Evolutionary conservation across 768 basidiomycete genomes (phyloP).

Genomic region (Tephrocybe sp.): DNA sequence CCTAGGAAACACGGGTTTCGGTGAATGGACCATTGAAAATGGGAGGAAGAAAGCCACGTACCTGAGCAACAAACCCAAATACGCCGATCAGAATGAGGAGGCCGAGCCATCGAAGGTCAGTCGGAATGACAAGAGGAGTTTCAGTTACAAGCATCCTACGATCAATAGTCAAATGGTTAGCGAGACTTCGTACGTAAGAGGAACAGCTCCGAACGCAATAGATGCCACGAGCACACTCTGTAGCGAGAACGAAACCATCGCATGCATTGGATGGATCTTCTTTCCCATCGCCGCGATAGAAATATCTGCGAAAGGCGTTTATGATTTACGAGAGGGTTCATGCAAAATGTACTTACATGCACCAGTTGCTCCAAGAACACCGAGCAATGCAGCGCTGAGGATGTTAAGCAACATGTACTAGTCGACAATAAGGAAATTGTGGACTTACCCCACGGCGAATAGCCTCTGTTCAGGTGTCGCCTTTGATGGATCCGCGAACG

Average conservation of each 20-base stretch:
- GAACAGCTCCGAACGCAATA: slow-evolving; percentile 36
- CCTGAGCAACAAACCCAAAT: slow-evolving; percentile 54
- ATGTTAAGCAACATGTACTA: neutral
- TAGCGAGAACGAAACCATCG: slow-evolving; percentile 64
- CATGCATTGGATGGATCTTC: slow-evolving; percentile 73
- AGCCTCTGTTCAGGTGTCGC: slow-evolving; percentile 43
- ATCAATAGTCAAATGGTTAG: too few species aligned
- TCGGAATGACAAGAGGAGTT: slow-evolving; percentile 47
- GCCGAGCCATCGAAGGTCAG: slow-evolving; percentile 40
- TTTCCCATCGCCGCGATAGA: slow-evolving; percentile 64
- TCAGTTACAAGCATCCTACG: slow-evolving; percentile 39
- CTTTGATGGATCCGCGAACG: slow-evolving; percentile 26
- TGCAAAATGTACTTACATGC: slow-evolving; percentile 54
- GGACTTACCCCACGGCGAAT: slow-evolving; percentile 18
- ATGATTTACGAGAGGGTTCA: too few species aligned
- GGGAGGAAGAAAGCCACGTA: slow-evolving; percentile 56
- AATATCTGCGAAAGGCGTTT: slow-evolving; percentile 2
- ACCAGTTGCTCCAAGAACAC: slow-evolving; percentile 64
- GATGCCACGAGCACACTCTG: slow-evolving; percentile 46
- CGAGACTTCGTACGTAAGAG: too few species aligned
- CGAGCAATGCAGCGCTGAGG: slow-evolving; percentile 29
- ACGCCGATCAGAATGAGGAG: slow-evolving; percentile 51
- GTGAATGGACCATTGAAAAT: neutral
- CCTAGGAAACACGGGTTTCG: slow-evolving; percentile 22
- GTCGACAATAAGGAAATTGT: neutral